Evolutionary conservation across 306 rosid genomes (phyloP).

Genomic region (Vigna mungo): DNA sequence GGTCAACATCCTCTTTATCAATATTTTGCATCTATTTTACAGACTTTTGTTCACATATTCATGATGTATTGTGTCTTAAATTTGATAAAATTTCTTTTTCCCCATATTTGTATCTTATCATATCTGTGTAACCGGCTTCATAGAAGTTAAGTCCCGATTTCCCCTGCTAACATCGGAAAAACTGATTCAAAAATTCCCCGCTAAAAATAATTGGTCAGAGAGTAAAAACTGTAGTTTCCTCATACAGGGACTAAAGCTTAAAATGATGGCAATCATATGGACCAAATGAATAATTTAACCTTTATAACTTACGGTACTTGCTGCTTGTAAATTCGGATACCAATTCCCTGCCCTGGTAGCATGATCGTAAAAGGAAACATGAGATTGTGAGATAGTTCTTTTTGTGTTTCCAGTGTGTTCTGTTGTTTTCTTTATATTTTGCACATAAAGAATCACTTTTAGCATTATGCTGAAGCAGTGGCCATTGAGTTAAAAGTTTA

Average conservation of each 20-base stretch:
- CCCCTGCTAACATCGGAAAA: no score
- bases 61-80: no score
- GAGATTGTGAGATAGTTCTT: not conserved
- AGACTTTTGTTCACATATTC: no score
- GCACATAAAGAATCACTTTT: not conserved
- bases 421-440: not conserved
- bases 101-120: no score
- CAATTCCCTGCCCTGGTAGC: not conserved
- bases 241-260: not conserved
- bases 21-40: no score
- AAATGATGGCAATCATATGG: not conserved
- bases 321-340: not conserved
- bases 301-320: not conserved
- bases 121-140: no score
- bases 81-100: no score
- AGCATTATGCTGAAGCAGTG: not conserved
- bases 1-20: no score
- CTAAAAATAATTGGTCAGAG: no score
- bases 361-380: not conserved
- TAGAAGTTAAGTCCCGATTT: no score
- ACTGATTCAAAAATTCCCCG: no score
- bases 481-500: conserved; percentile 1
- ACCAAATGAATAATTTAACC: not conserved
- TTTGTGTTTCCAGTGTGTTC: no score
- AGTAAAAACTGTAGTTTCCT: not conserved